phyloP scores from a whole-genome alignment of 1,284 basidiomycete genomes.

The Thecaphora thlaspeos region DNA sequence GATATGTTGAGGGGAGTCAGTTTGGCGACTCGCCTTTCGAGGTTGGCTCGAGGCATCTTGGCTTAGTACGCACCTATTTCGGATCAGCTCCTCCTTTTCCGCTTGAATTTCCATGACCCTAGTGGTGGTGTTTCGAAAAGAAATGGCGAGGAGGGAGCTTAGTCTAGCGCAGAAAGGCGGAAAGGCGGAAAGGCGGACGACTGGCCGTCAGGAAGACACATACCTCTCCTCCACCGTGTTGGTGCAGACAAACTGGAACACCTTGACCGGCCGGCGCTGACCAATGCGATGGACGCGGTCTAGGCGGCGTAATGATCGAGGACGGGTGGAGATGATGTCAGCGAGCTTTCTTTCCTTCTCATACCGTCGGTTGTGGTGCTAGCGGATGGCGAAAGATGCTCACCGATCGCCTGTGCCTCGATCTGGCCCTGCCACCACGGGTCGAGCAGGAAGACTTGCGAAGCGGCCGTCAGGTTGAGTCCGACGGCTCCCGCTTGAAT shows the following conservation, averaged over 20 bases:
- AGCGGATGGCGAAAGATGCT: no score
- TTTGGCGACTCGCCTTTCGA: no score
- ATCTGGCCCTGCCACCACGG: slow-evolving; percentile 76
- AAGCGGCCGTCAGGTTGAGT: slow-evolving; percentile 80
- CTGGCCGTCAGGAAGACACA: not conserved
- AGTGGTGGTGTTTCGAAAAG: slow-evolving; percentile 67
- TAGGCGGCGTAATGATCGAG: no score
- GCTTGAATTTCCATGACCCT: slow-evolving; percentile 79
- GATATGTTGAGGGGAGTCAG: no score
- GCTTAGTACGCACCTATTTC: no score
- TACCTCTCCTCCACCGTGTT: not conserved
- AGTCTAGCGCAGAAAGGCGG: no score
- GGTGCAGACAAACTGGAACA: not conserved
- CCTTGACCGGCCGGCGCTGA: slow-evolving; percentile 10
- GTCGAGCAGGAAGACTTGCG: slow-evolving; percentile 83
- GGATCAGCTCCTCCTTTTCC: slow-evolving; percentile 67
- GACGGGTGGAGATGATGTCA: no score
- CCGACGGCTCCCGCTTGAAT: slow-evolving; percentile 74
- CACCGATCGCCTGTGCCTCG: slow-evolving; percentile 76
- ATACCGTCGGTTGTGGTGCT: no score
- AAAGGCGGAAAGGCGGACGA: not conserved
- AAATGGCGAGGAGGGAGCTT: not conserved
- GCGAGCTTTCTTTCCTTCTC: no score
- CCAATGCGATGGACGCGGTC: slow-evolving; percentile 66
- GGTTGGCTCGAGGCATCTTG: no score